Evolutionary conservation across 164 flowering plant species (phyloP), one percentile per base, ranked within the genome.

Genomic region (Taxillus chinensis): DNA sequence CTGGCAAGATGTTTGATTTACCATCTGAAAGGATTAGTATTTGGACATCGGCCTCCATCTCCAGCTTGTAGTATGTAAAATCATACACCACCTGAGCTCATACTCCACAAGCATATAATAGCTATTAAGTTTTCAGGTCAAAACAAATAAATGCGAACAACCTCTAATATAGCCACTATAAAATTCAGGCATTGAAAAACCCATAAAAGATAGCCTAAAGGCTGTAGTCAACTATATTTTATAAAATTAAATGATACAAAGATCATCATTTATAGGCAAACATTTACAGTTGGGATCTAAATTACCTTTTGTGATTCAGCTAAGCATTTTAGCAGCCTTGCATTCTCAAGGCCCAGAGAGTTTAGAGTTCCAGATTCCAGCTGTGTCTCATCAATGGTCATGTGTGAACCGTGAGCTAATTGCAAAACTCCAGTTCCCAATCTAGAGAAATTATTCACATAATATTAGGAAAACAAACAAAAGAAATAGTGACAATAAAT

Each of bases 1-100:
- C 95, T 8, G 97, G 99, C 57, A 83, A 66, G 37, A 93, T 82
- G 60, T 84, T 89, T 42, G 97, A 93, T 64, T 89, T 90, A 45
- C 87, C 95, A 55, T 89, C 92, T 1, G 97, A 93, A 12, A 90
- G 80, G 45, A 93, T 62, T 57, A 93, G 75, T 64, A 93, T 37
- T 67, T 90, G 95, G 43, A 86, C 78, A 74, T 93, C 95, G 27
- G 92, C 74, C 39, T 71, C 60, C 95, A 93, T 85, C 67, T 87
- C 96, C 88, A 90, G 77, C 71, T 89, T 87, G 64, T 84, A 93
- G 75, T 77, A 93, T 61, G 79, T 67, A 59, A 93, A 93, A 66
- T 88, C 95, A 73, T 93, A 90, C 43, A 84, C 95, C 62, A 93
- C 95, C 98, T 93, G 88, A 58, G 69, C 27, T 27, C 27, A 27